Evolutionary conservation across 306 rosid species (phyloP), one percentile per base, ranked within the genome.

Genomic region (Calophaca sinica): DNA sequence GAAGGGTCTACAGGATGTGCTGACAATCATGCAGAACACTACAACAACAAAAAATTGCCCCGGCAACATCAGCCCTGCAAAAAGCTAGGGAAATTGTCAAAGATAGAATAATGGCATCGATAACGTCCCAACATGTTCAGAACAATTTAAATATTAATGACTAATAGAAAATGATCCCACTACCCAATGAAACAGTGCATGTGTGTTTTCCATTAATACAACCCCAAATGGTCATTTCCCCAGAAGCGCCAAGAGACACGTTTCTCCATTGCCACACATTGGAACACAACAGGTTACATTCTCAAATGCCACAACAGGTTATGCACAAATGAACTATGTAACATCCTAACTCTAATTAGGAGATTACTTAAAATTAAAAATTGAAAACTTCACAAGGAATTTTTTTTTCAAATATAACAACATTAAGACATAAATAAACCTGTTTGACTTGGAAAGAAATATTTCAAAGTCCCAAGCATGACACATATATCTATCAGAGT

Each of bases 281-380:
- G 41, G 15, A 58, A 58, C 7, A 2, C 7, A 5, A n/a, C n/a
- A 35, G n/a, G 51, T 13, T 10, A 46, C 51, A 11, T 10, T 46
- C 51, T 46, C 52, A 65, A 64, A 44, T 14, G 9, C 72, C 48
- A 62, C 35, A 49, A 45, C 49, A 10, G 55, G 41, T 66, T 62
- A 66, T 36, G 70, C 72, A 69, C 73, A 78, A 32, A 32, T 32
- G 36, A 32, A n/a, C 36, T n/a, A n/a, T n/a, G n/a, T n/a, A n/a
- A n/a, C n/a, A n/a, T n/a, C n/a, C n/a, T n/a, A n/a, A n/a, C n/a
- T n/a, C n/a, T n/a, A n/a, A n/a, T n/a, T n/a, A n/a, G n/a, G n/a
- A n/a, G n/a, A n/a, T n/a, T n/a, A n/a, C n/a, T n/a, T n/a, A n/a
- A n/a, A n/a, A n/a, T n/a, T n/a, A n/a, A n/a, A n/a, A n/a, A n/a